Evolutionary conservation across 148 eudicot genomes (phyloP), one percentile per base, ranked within the genome.

Genomic region (Spergularia bocconei): DNA sequence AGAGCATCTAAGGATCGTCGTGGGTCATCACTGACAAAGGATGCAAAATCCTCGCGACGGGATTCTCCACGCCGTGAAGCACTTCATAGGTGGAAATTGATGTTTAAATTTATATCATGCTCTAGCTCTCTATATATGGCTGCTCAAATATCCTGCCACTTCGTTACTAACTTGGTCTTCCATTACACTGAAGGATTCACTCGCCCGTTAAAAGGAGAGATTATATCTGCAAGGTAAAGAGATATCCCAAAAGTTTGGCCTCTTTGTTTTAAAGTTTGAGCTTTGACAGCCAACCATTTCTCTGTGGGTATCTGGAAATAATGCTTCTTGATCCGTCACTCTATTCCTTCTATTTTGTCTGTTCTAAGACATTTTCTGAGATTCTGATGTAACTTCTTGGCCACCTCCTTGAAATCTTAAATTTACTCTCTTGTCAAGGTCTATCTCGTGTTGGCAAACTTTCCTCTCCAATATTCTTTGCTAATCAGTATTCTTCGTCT

Each of bases 171-270:
- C 95, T 71, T 83, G 84, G 82, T 94, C 88, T 83, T 92, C 91
- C 91, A 73, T 87, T 87, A 90, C 93, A 79, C 91, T 94, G 97
- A 94, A 94, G 98, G 98, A 92, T 83, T 71, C 98, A 79, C 78
- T 95, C 98, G 82, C 98, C 97, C 72, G 92, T 89, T 82, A 92
- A 88, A 89, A 89, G 93, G 85, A 95, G 96, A 82, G 98, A 95
- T 69, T 95, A 95, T 92, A 77, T 76, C 79, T 95, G 98, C 98
- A 95, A 95, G 98, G 98, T 95, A 95, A 87, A 87, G 79, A 77
- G 76, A 75, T 79, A 79, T 70, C 73, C 74, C 74, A 80, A 85
- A 80, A 85, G 88, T 84, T 78, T 82, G 70, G 81, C 79, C 60
- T 51, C 81, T 79, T 63, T 75, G 66, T 84, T 54, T 85, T 62